Base-by-base conservation (phyloP, 2,329 filamentous ascomycete genomes). In the Nothophaeocryptopus gaeumannii region DNA sequence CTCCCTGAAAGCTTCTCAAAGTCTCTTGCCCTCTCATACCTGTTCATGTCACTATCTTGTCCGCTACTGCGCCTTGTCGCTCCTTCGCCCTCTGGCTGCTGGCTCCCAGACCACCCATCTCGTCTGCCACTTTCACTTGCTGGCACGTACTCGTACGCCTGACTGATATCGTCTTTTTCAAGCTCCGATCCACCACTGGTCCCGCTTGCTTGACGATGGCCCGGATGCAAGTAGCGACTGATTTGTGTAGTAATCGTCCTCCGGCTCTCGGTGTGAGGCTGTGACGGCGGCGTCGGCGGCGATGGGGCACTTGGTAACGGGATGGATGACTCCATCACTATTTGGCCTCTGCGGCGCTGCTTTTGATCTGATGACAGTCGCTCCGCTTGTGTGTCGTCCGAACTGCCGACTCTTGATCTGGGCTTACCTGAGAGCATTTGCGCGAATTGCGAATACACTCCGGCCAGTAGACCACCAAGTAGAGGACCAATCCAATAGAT, bases 361-460 rank as follows among this genome's bases (percentile, higher is more conserved):
- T 15, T 5, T 2, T 30, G 5, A 14, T 38, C 13, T 30, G 10
- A 2, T 30, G 10, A 2, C 11, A 11, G n/a, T 20, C 42, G 5
- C 5, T n/a, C 9, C 31, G 35, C 32, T 38, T 31, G 15, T n/a
- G 13, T 7, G 36, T 26, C n/a, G 34, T 40, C 13, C 14, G n/a
- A 5, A 36, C 41, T 12, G 10, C n/a, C 8, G 15, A 20, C 11
- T 36, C 29, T 12, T 42, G 36, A 10, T 12, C 10, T n/a, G 29
- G 33, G 2, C 20, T 12, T 10, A 20, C 32, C 35, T 13, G 26
- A 7, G 14, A 45, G 10, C 1, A 39, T 14, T n/a, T 45, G 13
- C n/a, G 44, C 54, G 35, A 64, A 55, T 39, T 64, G 62, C 52
- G 60, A 65, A 45, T 65, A 66, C 7, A 53, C 54, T 12, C 56